These are phyloP conservation scores for Parachaetomium inaequale DNA, from an alignment of 495 filamentous ascomycete species.

Conservation along the genomic window DNA sequence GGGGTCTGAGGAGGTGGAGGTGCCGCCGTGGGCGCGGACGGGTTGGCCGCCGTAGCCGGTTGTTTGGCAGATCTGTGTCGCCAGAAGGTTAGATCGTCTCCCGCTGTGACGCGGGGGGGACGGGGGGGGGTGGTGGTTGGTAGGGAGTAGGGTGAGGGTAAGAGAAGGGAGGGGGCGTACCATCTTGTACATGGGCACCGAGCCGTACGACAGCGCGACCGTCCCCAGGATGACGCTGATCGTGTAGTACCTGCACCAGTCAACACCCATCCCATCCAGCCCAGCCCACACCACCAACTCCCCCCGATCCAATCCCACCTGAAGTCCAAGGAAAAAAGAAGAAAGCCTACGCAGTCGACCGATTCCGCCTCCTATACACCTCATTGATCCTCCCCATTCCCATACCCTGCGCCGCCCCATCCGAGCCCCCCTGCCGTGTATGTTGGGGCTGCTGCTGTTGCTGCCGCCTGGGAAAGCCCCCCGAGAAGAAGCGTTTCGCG, in stretches of 20 bases:
- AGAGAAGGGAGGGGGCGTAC: conserved; percentile 40
- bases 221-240: conserved; percentile 85
- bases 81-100: no score
- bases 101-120: no score
- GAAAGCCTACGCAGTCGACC: conserved; percentile 50
- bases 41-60: conserved; percentile 95
- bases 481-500: conserved; percentile 25
- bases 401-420: conserved; percentile 44
- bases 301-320: neutral
- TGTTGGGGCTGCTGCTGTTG: conserved; percentile 21
- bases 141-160: conserved; percentile 8
- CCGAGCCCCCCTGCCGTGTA: conserved; percentile 11
- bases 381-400: conserved; percentile 54
- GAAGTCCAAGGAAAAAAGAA: neutral
- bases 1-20: conserved; percentile 28
- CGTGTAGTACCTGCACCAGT: conserved; percentile 65
- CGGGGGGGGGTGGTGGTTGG: neutral
- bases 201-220: conserved; percentile 88
- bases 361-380: conserved; percentile 57
- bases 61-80: conserved; percentile 89
- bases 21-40: conserved; percentile 66
- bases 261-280: conserved; percentile 4
- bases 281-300: neutral
- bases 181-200: conserved; percentile 98
- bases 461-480: conserved; percentile 14